Base-by-base conservation (phyloP, 73 alveolate species). In the Blepharisma japonicum region DNA sequence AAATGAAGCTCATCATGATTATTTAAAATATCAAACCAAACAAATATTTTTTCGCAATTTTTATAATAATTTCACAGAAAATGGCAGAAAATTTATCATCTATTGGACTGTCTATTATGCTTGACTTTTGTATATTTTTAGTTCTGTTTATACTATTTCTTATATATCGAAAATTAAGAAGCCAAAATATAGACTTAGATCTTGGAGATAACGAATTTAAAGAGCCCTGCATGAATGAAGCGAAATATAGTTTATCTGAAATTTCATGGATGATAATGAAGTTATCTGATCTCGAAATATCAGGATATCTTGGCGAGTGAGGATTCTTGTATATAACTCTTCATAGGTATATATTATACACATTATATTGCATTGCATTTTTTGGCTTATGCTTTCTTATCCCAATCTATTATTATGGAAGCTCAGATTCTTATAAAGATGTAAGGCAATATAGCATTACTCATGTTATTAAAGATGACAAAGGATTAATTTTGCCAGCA, bases 211-310 rank as follows among this genome's bases (percentile, higher is more conserved):
- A 14, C 47, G 46, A 61, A 25, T 61, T 61, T 14, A 61, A 25
- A 61, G 23, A 61, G 46, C 74, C 74, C 5, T 61, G 18, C 23
- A 14, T 61, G 23, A n/a, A 14, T 61, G 74, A 61, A 61, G 74
- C 47, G 49, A 25, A 61, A 25, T 25, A 61, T 61, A 39, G 23
- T 25, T 61, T 61, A 8, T 25, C 23, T 9, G 47, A n/a, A 9
- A 8, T 61, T 8, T 14, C 23, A 18, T 9, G 46, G 46, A 61
- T 14, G 23, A 25, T 61, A 14, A 18, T 14, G 47, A 11, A 61
- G 5, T 2, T 61, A 39, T 20, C 50, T 25, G 14, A 8, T 9
- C 18, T 14, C 5, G 38, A 14, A 14, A 25, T 61, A 18, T 61
- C 14, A 8, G 14, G n/a, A 20, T 61, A n/a, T 18, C 14, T 61